phyloP scores from a whole-genome alignment of 2,329 filamentous ascomycete species.

The Aureobasidium leucospermi region DNA sequence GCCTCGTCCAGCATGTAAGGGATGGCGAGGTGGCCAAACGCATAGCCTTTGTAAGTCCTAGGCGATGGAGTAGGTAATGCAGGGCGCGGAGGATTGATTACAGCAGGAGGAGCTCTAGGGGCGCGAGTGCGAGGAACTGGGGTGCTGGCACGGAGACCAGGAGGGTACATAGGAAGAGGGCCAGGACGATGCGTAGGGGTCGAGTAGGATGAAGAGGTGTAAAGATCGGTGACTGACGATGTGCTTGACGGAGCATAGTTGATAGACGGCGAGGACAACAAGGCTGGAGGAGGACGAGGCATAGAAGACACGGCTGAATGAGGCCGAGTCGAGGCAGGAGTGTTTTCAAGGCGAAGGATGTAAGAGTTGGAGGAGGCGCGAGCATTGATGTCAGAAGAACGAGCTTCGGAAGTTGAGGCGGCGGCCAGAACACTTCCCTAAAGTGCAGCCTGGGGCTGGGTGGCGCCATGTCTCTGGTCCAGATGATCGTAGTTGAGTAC shows the following conservation, averaged over 20 bases:
- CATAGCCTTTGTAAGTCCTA: not conserved
- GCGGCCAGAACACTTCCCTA: slow-evolving; percentile 9
- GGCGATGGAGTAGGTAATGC: not conserved
- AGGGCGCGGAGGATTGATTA: no score
- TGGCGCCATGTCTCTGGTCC: slow-evolving; percentile 34
- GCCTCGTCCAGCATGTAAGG: not conserved
- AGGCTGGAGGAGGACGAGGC: not conserved
- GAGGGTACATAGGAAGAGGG: not conserved
- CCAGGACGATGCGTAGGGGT: not conserved
- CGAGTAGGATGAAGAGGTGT: not conserved
- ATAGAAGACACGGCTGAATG: not conserved
- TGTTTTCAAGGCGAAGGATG: not conserved
- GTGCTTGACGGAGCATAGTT: not conserved
- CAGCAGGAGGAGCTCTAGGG: not conserved
- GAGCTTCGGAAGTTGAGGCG: not conserved
- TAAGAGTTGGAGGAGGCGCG: not conserved
- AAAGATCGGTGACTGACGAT: not conserved
- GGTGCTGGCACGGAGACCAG: not conserved
- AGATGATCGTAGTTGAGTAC: slow-evolving; percentile 46
- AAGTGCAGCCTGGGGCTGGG: slow-evolving; percentile 14
- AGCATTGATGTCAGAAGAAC: not conserved
- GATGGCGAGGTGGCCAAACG: slow-evolving; percentile 1
- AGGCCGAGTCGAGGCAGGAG: not conserved
- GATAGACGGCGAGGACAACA: not conserved
- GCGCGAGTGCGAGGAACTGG: not conserved